Percentiles rank a stretch among this genome's conserved stretches.
phyloP scores from a whole-genome alignment of 2,329 filamentous ascomycete genomes.

The Nannizzia gypsea region DNA sequence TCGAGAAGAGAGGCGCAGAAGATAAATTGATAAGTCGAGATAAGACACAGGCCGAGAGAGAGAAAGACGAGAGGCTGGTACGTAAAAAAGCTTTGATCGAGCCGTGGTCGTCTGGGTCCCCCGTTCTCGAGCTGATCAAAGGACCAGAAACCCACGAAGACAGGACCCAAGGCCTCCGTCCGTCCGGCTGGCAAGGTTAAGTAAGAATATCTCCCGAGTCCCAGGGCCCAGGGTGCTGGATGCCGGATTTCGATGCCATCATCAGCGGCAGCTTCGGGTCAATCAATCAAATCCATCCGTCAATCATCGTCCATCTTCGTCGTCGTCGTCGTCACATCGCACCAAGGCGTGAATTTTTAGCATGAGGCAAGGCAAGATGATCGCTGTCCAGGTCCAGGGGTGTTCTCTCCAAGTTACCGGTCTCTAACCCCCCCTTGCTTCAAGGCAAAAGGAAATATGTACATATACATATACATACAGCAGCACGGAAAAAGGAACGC shows the following conservation, averaged over 20 bases:
- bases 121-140: too few relatives aligned
- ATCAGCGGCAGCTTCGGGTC: too few relatives aligned
- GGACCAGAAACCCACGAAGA: too few relatives aligned
- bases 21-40: not conserved
- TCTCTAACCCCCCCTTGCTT: not conserved
- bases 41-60: too few relatives aligned
- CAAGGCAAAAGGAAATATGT: not conserved
- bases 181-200: not conserved
- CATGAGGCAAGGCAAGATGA: not conserved
- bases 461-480: too few relatives aligned
- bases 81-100: not conserved
- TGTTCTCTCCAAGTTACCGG: not conserved
- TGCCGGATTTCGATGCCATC: not conserved
- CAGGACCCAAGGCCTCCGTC: not conserved
- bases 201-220: slow-evolving; percentile 4
- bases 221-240: not conserved
- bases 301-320: too few relatives aligned
- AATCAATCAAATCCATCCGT: too few relatives aligned
- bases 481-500: too few relatives aligned
- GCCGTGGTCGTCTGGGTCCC: not conserved
- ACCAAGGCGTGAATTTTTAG: too few relatives aligned
- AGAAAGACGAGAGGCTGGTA: not conserved
- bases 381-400: not conserved
- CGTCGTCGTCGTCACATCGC: too few relatives aligned
- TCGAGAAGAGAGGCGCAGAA: not conserved